Conservation (phyloP, 2,329 filamentous ascomycete species). For the Colletotrichum spinosum region DNA sequence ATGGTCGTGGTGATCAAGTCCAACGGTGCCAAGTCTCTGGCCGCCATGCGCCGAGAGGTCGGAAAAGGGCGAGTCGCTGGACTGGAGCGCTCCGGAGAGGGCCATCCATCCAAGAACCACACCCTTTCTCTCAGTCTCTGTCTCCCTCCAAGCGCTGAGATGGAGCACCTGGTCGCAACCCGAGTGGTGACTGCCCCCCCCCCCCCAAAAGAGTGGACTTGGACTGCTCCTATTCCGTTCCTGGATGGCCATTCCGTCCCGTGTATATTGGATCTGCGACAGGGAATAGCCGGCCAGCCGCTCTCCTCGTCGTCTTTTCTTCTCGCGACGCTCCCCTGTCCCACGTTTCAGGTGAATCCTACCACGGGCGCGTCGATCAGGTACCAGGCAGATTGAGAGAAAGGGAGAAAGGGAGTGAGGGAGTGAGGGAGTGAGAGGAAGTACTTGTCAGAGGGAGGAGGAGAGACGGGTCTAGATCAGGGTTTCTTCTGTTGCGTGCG, state of each 20-base stretch:
- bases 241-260: constrained; percentile 22
- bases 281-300: constrained; percentile 11
- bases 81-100: too few species aligned
- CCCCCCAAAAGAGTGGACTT: constrained; percentile 1
- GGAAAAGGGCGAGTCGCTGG: background rate
- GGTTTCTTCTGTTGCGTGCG: background rate
- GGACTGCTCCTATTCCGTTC: constrained; percentile 2
- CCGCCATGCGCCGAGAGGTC: constrained; percentile 14
- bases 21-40: background rate
- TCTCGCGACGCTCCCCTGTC: constrained; percentile 3
- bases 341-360: constrained; percentile 32
- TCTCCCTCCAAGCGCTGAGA: constrained; percentile 13
- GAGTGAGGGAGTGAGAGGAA: too few species aligned
- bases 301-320: background rate
- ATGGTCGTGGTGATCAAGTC: background rate
- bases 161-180: background rate
- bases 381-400: constrained; percentile 15
- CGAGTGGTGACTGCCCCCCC: background rate
- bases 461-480: too few species aligned
- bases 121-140: background rate
- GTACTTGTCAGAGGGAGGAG: too few species aligned
- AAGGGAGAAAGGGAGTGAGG: too few species aligned
- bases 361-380: constrained; percentile 34
- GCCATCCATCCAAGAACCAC: background rate
- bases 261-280: constrained; percentile 31